Percentiles rank a stretch among this genome's conserved stretches.
Conservation (phyloP, 345 rosid species). For the Eucalyptus pauciflora region DNA sequence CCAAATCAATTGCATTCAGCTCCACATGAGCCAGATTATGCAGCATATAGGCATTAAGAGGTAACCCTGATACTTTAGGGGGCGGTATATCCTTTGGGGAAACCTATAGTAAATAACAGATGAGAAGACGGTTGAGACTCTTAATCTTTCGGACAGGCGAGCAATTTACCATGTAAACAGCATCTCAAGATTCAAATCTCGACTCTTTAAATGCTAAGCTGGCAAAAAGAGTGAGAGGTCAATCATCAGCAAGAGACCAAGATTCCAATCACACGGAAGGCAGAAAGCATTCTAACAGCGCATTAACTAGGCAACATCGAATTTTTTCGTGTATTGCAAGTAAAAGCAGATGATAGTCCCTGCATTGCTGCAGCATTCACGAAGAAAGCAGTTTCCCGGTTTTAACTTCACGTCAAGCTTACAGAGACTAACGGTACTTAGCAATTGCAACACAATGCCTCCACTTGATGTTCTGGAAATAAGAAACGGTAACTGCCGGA, state of each 20-base stretch:
- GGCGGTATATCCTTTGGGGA: constrained; percentile 63
- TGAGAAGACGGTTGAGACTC: not conserved
- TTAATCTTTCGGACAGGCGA: not conserved
- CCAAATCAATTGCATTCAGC: constrained; percentile 94
- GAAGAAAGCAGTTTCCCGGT: not conserved
- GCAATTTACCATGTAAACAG: not conserved
- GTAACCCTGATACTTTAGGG: constrained; percentile 63
- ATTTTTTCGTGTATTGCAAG: not conserved
- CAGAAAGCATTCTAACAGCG: not conserved
- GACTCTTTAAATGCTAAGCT: not conserved
- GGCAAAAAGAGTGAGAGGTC: not conserved
- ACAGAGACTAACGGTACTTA: not conserved
- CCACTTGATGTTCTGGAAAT: not conserved
- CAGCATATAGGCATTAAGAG: constrained; percentile 88
- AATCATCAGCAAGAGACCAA: not conserved
- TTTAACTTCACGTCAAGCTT: not conserved
- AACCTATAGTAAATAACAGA: constrained; percentile 26
- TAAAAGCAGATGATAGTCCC: not conserved
- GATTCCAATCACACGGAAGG: not conserved
- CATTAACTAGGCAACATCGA: not conserved
- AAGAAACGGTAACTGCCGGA: not conserved
- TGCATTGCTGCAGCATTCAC: not conserved
- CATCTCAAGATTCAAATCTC: not conserved
- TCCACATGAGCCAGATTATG: constrained; percentile 93
- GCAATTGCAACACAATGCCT: not conserved